Conservation (phyloP, 1,139 yeast species). For the Sugiyamaella pinicola region DNA sequence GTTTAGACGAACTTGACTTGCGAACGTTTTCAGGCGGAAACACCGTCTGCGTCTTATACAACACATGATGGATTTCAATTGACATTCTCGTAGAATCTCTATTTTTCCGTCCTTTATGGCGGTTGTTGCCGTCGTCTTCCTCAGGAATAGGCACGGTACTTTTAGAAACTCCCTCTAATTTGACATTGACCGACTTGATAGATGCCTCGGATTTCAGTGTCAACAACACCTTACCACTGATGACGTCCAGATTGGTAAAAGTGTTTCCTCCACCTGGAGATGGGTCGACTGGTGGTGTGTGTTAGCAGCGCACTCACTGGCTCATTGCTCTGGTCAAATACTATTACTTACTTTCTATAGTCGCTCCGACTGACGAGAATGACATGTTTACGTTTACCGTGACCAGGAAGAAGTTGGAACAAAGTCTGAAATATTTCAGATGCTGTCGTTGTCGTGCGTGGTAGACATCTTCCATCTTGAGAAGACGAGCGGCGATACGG, state of each 20-base stretch:
- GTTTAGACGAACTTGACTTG: constrained; percentile 51
- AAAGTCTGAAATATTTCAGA: too few relatives aligned
- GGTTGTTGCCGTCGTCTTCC: not conserved
- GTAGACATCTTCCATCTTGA: too few relatives aligned
- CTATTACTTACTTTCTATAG: constrained; percentile 7
- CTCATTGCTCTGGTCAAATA: not conserved
- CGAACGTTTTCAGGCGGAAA: constrained; percentile 64
- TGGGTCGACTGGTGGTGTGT: constrained; percentile 16
- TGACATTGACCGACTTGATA: constrained; percentile 56
- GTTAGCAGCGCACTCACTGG: not conserved
- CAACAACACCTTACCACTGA: constrained; percentile 53
- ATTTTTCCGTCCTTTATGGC: constrained; percentile 29
- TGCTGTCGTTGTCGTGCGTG: too few relatives aligned
- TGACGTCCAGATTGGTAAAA: constrained; percentile 55
- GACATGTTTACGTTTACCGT: not conserved
- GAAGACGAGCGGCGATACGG: too few relatives aligned
- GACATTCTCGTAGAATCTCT: constrained; percentile 32
- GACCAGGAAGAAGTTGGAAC: too few relatives aligned
- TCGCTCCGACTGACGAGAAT: constrained; percentile 13
- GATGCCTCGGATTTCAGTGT: constrained; percentile 52
- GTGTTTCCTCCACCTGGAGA: constrained; percentile 33
- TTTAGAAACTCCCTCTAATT: constrained; percentile 58
- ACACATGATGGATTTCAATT: constrained; percentile 55
- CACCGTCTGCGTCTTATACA: constrained; percentile 57
- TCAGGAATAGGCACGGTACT: constrained; percentile 38